Percentiles rank a stretch among this genome's conserved stretches.
Conservation (phyloP, 176 grass and related monocot genomes). For the Avena eriantha region DNA sequence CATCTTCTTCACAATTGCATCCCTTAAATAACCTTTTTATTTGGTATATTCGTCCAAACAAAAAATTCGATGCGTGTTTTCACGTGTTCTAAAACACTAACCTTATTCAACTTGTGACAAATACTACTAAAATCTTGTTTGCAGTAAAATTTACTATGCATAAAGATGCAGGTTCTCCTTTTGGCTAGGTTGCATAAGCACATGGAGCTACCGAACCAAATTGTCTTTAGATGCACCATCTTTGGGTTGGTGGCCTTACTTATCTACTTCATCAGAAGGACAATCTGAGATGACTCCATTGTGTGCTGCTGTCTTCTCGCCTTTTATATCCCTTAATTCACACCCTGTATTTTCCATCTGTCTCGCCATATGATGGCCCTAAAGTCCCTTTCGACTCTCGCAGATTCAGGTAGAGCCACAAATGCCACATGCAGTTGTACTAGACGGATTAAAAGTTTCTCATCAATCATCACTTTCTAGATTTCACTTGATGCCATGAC, state of each 20-base stretch:
- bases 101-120: not conserved
- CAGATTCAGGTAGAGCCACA: conserved; percentile 40
- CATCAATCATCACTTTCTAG: conserved; percentile 1
- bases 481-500: conserved; percentile 26
- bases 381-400: conserved; percentile 41
- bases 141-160: not conserved
- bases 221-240: not conserved
- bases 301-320: conserved; percentile 19
- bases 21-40: not conserved
- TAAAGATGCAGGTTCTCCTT: not conserved
- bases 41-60: not conserved
- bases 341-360: conserved; percentile 21
- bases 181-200: conserved; percentile 22
- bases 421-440: conserved; percentile 26
- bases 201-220: not conserved
- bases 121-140: not conserved
- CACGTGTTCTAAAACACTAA: not conserved
- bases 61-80: not conserved
- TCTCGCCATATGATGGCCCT: conserved; percentile 31
- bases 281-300: conserved; percentile 20
- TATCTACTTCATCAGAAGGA: not conserved
- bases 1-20: not conserved
- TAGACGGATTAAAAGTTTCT: conserved; percentile 19
- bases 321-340: conserved; percentile 31
- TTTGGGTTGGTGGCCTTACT: not conserved